Evolutionary conservation across 2,329 filamentous ascomycete species (phyloP), one percentile per base, ranked within the genome.

Genomic region (Fusarium nurragi): DNA sequence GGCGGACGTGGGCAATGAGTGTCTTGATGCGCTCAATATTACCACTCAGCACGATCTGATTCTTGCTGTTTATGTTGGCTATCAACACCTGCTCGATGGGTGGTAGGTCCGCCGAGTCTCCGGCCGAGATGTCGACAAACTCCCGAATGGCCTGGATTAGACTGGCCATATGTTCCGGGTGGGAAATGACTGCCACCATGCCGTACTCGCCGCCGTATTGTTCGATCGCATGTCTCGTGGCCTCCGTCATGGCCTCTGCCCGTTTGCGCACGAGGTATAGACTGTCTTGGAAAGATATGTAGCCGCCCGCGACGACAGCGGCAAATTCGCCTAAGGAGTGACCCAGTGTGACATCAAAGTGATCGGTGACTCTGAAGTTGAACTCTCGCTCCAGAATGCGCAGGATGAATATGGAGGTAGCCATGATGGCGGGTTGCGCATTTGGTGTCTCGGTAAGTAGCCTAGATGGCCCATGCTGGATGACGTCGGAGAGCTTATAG

Each of bases 371-470:
- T 55, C 86, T 83, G 79, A 97, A 97, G 37, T 85, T 88, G 74
- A 94, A 97, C 68, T 97, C 92, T 61, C 86, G 82, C 79, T 97
- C 93, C 64, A 98, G 84, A 60, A 97, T 88, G 54, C 92, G 90
- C 52, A 97, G 84, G 73, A 97, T 96, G 58, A 97, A 85, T 73
- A 97, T 89, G 25, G 92, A 96, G 5, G 93, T 95, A 14, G 93
- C 92, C 93, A 98, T 97, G 77, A 97, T 97, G 71, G 94, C 94
- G 2, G 94, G 94, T 77, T 98, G 94, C 5, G 94, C 91, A 75
- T 97, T 94, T 66, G 91, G 87, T 6, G 94, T 97, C 55, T 87
- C 86, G 37, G 92, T 96, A 54, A 98, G 86, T 48, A 84, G 79
- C 54, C 87, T 88, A 69, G 91, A 92, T 2, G 94, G 91, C 0